Percentiles rank a stretch among this genome's conserved stretches.
Conservation (phyloP, 169 alveolate species). For the Babesia divergens region DNA sequence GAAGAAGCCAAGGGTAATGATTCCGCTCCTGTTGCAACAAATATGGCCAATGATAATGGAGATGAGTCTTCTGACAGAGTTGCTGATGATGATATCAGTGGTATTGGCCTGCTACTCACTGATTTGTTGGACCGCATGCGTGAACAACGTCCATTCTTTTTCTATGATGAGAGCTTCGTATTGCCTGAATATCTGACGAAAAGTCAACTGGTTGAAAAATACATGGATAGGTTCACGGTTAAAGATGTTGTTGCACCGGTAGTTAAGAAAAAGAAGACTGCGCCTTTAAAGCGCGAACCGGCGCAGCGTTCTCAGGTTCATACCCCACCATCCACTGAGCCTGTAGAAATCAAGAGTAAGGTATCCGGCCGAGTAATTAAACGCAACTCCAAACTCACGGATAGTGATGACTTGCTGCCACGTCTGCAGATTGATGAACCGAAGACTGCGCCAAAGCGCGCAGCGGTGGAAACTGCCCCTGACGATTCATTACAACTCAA, state of each 20-base stretch:
- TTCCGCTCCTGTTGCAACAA: no score
- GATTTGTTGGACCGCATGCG: not conserved
- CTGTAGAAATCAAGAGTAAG: conserved; percentile 46
- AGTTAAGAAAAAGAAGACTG: not conserved
- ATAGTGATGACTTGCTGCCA: not conserved
- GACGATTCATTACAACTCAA: conserved; percentile 1
- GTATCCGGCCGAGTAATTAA: conserved; percentile 50
- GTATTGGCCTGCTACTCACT: not conserved
- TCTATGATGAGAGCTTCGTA: conserved; percentile 19
- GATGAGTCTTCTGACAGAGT: not conserved
- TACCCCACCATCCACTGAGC: not conserved
- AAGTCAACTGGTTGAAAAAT: not conserved
- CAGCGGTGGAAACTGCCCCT: not conserved
- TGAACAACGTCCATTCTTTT: conserved; percentile 8
- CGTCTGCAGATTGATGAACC: not conserved
- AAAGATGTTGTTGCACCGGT: not conserved
- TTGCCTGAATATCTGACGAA: not conserved
- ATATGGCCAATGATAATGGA: not conserved
- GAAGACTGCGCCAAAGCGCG: not conserved
- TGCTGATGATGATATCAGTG: not conserved
- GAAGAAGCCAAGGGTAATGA: no score
- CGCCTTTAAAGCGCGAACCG: not conserved
- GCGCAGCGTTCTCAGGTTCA: not conserved
- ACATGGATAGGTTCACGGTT: not conserved
- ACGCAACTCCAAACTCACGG: conserved; percentile 26